phyloP scores from a whole-genome alignment of 2,329 filamentous ascomycete genomes.

The Raffaelea arxii region DNA sequence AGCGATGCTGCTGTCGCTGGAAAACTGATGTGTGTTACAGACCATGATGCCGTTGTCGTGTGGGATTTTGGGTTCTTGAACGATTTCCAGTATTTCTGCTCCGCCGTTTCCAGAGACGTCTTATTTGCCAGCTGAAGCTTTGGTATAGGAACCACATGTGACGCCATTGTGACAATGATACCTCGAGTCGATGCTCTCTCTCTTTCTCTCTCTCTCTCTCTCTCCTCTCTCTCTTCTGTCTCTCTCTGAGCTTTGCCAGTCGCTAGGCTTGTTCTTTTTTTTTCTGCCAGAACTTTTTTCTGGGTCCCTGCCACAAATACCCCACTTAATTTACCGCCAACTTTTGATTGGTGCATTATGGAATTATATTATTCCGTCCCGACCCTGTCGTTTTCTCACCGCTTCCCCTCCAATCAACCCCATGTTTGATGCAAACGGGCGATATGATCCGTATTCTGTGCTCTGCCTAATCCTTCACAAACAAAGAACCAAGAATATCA shows the following conservation, averaged over 20 bases:
- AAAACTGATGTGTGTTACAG: slow-evolving; percentile 82
- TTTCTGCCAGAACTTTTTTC: neutral
- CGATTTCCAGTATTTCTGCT: slow-evolving; percentile 92
- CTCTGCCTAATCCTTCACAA: no score
- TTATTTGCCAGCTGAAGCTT: slow-evolving; percentile 76
- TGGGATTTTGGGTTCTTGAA: slow-evolving; percentile 89
- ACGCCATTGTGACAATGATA: slow-evolving; percentile 77
- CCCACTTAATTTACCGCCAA: neutral
- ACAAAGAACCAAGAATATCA: no score
- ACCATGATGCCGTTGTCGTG: slow-evolving; percentile 80
- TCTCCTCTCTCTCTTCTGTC: neutral
- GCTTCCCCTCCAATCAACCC: no score
- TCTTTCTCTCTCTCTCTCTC: no score
- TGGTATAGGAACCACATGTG: slow-evolving; percentile 70
- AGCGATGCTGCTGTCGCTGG: slow-evolving; percentile 36
- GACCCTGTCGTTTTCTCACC: no score
- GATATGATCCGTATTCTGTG: no score
- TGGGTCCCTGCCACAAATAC: no score
- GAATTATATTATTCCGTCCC: neutral
- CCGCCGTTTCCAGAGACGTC: slow-evolving; percentile 73
- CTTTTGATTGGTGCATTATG: neutral
- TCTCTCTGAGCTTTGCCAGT: neutral
- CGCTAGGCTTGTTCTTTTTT: neutral
- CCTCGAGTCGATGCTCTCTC: no score
- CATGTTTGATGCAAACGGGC: no score